Conservation (phyloP, 306 rosid species). For the Alnus rubra region DNA sequence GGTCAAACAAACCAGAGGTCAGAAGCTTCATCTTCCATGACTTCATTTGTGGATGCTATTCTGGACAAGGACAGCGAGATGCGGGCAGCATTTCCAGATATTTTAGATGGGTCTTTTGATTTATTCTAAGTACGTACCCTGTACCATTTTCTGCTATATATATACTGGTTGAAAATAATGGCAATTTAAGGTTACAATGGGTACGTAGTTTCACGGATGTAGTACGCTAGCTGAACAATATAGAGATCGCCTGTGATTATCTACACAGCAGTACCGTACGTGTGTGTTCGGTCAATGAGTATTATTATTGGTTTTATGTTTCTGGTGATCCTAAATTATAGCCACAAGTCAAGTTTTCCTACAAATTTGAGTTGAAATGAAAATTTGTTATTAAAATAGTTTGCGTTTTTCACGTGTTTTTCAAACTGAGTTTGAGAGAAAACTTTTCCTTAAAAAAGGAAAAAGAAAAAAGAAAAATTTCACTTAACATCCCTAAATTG, state of each 20-base stretch:
- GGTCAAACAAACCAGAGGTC: constrained; percentile 28
- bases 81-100: constrained; percentile 65
- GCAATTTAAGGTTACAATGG: not conserved
- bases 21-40: constrained; percentile 44
- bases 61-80: constrained; percentile 78
- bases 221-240: not conserved
- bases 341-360: not conserved
- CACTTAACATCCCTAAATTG: too few relatives aligned
- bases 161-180: not conserved
- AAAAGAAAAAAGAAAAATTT: too few relatives aligned
- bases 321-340: not conserved
- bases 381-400: too few relatives aligned
- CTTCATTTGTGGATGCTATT: constrained; percentile 72
- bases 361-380: too few relatives aligned
- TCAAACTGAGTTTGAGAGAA: too few relatives aligned
- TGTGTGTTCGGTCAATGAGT: not conserved
- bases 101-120: constrained; percentile 68
- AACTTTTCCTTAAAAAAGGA: too few relatives aligned
- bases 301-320: not conserved
- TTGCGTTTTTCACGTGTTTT: too few relatives aligned
- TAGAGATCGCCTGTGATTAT: not conserved
- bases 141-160: not conserved
- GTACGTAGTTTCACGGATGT: not conserved
- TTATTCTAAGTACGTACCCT: constrained; percentile 24
- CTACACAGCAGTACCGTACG: not conserved